Base-by-base conservation (phyloP, 805 yeast species). In the Gaillardinia entomophila region DNA sequence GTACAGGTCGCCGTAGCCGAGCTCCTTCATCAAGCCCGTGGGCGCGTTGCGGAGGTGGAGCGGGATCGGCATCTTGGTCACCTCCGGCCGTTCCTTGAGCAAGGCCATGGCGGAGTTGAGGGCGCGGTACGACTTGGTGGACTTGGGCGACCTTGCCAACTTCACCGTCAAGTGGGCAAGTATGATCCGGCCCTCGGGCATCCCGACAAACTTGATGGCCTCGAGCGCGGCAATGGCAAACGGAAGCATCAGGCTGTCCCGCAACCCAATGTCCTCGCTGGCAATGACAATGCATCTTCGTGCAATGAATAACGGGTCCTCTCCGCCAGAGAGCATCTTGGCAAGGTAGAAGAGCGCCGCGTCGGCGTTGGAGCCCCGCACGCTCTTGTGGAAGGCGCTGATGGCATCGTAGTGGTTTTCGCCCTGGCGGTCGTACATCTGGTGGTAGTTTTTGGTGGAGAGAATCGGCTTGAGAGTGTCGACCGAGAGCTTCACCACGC, bases 391-490 rank as follows among this genome's bases (percentile, higher is more conserved):
- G 43, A 92, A 83, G 1, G 98, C 98, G 11, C 95, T 84, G 5
- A 92, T 92, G 1, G 95, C 77, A 53, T 92, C 99, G 55, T 92
- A 92, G 55, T 92, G 98, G 4, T 78, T 76, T 46, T 92, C 98
- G 1, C 97, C 97, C 22, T 77, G 79, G 29, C 85, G 68, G 55
- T 92, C 97, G 51, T 90, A 89, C 44, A 79, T 60, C 57, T 75
- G 66, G 30, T 61, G 68, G 35, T 56, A 66, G 41, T 50, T 76
- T 58, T 51, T 66, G 45, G 49, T 77, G 41, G 31, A 73, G 44
- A 40, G 54, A 15, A 66, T 39, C 2, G 66, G 68, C 31, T 72
- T 64, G 25, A 80, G 42, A 12, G 53, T 40, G 0, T 60, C 62
- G 10, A 57, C 50, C 1, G 57, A 41, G 12, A 75, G 60, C 27